A percentile compares a stretch with the other conserved stretches of the same genome.
These are phyloP conservation scores for Fraxinus velutina DNA, from an alignment of 305 asterid species.

Conservation along the genomic window DNA sequence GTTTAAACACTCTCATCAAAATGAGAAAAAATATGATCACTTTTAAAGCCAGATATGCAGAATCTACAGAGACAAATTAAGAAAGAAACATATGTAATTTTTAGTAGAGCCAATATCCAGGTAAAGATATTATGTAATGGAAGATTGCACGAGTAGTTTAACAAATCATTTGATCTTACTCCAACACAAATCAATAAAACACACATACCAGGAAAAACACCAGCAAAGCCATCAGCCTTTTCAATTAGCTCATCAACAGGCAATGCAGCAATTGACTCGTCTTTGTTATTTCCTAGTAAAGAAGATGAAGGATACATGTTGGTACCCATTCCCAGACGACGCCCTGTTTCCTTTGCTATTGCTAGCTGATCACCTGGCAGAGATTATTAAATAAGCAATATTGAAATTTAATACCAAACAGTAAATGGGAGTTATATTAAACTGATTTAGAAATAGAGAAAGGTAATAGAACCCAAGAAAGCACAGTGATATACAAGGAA, in stretches of 20 bases:
- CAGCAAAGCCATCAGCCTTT: conserved; percentile 85
- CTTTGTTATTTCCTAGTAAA: conserved; percentile 57
- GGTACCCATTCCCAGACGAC: conserved; percentile 81
- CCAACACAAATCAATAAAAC: not conserved
- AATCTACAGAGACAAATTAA: not conserved
- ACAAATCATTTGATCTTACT: not conserved
- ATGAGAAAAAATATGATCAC: conserved; percentile 2
- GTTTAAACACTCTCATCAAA: not conserved
- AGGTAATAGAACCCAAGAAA: not conserved
- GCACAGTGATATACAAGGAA: not conserved
- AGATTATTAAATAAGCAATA: not conserved
- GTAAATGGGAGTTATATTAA: not conserved
- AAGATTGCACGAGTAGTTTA: not conserved
- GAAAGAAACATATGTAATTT: not conserved
- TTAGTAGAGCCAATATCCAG: not conserved
- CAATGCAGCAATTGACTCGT: conserved; percentile 59
- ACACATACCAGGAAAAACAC: conserved; percentile 65
- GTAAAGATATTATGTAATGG: not conserved
- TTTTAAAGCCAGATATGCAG: conserved; percentile 5
- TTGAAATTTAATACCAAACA: not conserved
- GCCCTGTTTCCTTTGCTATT: conserved; percentile 76
- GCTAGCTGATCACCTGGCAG: conserved; percentile 74
- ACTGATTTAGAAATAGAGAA: not conserved
- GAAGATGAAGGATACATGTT: conserved; percentile 77
- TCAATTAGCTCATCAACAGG: conserved; percentile 70